phyloP scores from a whole-genome alignment of 257 asterid genomes.

The Handroanthus guayacan region DNA sequence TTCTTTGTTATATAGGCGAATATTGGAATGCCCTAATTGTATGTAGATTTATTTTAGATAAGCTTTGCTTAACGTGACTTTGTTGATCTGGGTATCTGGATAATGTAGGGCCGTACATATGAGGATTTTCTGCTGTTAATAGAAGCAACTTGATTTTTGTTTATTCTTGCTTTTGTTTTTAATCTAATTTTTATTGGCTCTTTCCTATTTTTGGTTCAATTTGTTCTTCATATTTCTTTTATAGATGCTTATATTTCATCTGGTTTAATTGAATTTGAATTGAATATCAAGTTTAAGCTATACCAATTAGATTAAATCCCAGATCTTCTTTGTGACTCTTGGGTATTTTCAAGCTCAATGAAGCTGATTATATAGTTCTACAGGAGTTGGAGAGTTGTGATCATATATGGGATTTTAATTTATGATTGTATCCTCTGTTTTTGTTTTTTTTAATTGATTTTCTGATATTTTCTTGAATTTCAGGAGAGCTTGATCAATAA shows the following conservation, averaged over 20 bases:
- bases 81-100: conserved; percentile 45
- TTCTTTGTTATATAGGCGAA: not conserved
- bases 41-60: conserved; percentile 12
- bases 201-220: not conserved
- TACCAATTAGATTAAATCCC: conserved; percentile 11
- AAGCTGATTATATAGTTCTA: conserved; percentile 21
- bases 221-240: not conserved
- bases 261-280: conserved; percentile 12
- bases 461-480: conserved; percentile 39
- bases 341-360: conserved; percentile 21
- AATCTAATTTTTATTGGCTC: not conserved
- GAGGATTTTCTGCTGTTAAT: conserved; percentile 9
- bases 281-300: conserved; percentile 25
- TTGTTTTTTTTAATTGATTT: conserved; percentile 9
- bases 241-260: not conserved
- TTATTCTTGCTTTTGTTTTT: not conserved
- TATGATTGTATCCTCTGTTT: not conserved
- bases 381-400: conserved; percentile 7
- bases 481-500: conserved; percentile 70
- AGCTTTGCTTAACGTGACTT: conserved; percentile 14
- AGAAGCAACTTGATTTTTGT: conserved; percentile 7
- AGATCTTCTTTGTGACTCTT: not conserved
- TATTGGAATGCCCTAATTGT: not conserved
- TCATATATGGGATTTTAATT: conserved; percentile 11
- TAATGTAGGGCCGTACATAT: conserved; percentile 6